Evolutionary conservation across 192 early-diverging fungal genomes (phyloP), one percentile per base, ranked within the genome.

Genomic region (Coemansia sp.): DNA sequence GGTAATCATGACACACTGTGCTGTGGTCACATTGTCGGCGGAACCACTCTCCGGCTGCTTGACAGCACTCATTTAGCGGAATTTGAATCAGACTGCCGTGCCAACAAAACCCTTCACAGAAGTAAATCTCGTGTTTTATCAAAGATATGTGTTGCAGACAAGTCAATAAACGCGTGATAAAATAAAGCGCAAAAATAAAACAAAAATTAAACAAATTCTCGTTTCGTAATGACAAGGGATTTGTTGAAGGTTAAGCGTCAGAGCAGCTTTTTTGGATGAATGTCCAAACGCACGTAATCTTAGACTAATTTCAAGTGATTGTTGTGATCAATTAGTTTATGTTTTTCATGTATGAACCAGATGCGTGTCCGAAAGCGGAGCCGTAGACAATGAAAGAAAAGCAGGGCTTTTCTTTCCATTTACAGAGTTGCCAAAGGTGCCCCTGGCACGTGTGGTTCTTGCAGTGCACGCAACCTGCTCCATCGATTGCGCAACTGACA

Each of bases 1-100:
- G 25, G 66, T 20, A 17, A 83, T 50, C 8, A 82, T 53, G 36
- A 72, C 72, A 51, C 76, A 70, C 51, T 74, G 80, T 2, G 66
- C 80, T 17, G 61, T 54, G 11, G 51, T 52, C 10, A 55, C 64
- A 33, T 58, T 59, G 31, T 51, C 61, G 39, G 46, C 53, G 31
- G 64, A n/a, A 8, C 9, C 33, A 50, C 51, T 33, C 7, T 64
- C 63, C 21, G 54, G 54, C 54, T 65, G 54, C 36, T 65, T 65
- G 54, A 8, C 25, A 51, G 63, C 39, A 36, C 63, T 65, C 63
- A 65, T 61, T 54, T 46, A 14, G 39, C 14, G 39, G 39, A 46
- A 46, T 46, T 17, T 46, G 39, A 46, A 46, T 46, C 39, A 46
- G 39, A 14, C 39, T 3, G 39, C 8, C 14, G 39, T 17, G 14